Conservation (phyloP, 2,329 filamentous ascomycete species). For the Aschersonia sp. region DNA sequence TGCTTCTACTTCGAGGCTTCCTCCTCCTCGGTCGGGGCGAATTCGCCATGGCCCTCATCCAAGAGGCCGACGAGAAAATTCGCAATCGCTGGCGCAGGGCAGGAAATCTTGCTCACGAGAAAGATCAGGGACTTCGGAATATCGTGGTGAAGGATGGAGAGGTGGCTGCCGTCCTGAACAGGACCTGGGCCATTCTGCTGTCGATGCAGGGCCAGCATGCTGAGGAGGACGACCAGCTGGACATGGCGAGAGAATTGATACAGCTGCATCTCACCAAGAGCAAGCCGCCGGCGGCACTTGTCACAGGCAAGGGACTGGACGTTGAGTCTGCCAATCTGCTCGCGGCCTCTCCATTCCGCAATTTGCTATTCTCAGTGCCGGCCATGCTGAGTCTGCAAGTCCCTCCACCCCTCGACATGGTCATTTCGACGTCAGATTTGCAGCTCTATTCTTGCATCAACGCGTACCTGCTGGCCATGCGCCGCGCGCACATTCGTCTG, state of each 20-base stretch:
- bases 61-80: conserved; percentile 70
- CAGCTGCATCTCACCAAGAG: conserved; percentile 48
- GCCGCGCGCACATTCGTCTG: conserved; percentile 71
- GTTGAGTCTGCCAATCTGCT: conserved; percentile 19
- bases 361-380: conserved; percentile 68
- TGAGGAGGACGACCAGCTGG: conserved; percentile 71
- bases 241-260: conserved; percentile 66
- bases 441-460: conserved; percentile 74
- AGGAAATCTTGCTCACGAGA: conserved; percentile 42
- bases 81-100: conserved; percentile 56
- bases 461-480: conserved; percentile 72
- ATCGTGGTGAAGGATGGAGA: conserved; percentile 72
- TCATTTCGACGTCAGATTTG: conserved; percentile 63
- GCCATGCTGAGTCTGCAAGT: conserved; percentile 56
- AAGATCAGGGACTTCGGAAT: conserved; percentile 30
- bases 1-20: conserved; percentile 71
- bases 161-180: conserved; percentile 58
- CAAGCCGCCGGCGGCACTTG: conserved; percentile 21
- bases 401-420: conserved; percentile 70
- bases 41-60: conserved; percentile 75
- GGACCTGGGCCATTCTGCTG: conserved; percentile 70
- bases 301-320: conserved; percentile 20
- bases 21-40: conserved; percentile 80
- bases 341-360: conserved; percentile 51
- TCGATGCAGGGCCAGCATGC: conserved; percentile 53